These are phyloP conservation scores for Metschnikowia bowlesiae DNA, from an alignment of 805 yeast species.

Conservation along the genomic window DNA sequence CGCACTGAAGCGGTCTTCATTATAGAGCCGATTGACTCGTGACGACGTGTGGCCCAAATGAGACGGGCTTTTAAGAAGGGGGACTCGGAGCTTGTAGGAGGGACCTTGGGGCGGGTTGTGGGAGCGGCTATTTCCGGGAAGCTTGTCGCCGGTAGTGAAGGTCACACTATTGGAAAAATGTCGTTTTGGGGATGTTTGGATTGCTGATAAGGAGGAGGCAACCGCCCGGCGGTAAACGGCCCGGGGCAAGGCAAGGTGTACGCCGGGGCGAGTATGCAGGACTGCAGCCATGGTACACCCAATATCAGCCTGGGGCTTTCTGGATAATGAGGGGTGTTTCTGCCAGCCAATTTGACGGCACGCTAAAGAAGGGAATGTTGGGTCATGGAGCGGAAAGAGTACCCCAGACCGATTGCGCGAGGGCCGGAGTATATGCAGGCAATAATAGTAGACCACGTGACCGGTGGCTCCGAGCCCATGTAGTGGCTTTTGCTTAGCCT, in stretches of 20 bases:
- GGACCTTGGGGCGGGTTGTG: too few species aligned
- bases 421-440: not conserved
- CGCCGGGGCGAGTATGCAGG: too few species aligned
- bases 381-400: not conserved
- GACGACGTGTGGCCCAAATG: constrained; percentile 76
- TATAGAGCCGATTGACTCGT: constrained; percentile 69
- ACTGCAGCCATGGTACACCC: too few species aligned
- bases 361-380: not conserved
- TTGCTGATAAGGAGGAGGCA: too few species aligned
- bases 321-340: not conserved
- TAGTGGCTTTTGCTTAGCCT: too few species aligned
- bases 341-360: not conserved
- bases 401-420: constrained; percentile 2
- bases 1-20: constrained; percentile 79
- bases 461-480: too few species aligned
- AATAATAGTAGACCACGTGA: too few species aligned
- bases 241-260: too few species aligned
- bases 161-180: constrained; percentile 21
- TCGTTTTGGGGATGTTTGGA: not conserved
- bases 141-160: constrained; percentile 25
- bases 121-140: constrained; percentile 6
- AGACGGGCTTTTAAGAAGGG: constrained; percentile 60
- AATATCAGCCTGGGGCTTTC: not conserved
- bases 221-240: too few species aligned
- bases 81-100: constrained; percentile 43